Evolutionary conservation across 192 early-diverging fungal genomes (phyloP).

Genomic region (Ambispora gerdemannii): DNA sequence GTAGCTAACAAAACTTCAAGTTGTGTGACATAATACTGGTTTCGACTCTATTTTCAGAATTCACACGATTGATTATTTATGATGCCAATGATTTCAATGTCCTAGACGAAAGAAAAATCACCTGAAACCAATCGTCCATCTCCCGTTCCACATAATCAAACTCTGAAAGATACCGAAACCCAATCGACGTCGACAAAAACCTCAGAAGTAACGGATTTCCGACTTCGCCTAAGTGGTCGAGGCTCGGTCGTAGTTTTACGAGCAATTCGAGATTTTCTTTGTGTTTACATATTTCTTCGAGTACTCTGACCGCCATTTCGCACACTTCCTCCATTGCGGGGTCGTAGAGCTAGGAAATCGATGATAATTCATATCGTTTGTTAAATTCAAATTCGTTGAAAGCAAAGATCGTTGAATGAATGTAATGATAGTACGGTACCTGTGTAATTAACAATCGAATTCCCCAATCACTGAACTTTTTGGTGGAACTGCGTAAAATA

Average conservation of each 20-base stretch:
- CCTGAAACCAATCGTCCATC: constrained; percentile 81
- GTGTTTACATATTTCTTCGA: constrained; percentile 69
- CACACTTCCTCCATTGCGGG: constrained; percentile 67
- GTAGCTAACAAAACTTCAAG: constrained; percentile 62
- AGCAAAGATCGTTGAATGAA: constrained; percentile 17
- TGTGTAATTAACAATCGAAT: constrained; percentile 68
- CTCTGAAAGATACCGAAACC: constrained; percentile 67
- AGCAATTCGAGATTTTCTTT: constrained; percentile 65
- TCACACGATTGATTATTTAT: too few relatives aligned
- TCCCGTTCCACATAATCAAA: constrained; percentile 71
- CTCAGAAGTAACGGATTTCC: constrained; percentile 66
- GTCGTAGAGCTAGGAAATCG: constrained; percentile 78
- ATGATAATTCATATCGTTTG: too few relatives aligned
- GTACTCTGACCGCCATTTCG: constrained; percentile 61
- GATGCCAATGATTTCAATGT: too few relatives aligned
- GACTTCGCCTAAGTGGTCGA: constrained; percentile 70
- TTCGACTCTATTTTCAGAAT: constrained; percentile 59
- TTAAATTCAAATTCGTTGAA: too few relatives aligned
- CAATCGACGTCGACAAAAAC: constrained; percentile 67
- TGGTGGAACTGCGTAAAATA: constrained; percentile 54
- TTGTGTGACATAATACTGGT: constrained; percentile 63
- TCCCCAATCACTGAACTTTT: constrained; percentile 69
- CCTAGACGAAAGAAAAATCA: constrained; percentile 36
- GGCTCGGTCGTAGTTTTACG: constrained; percentile 63
- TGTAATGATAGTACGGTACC: constrained; percentile 30